phyloP scores from a whole-genome alignment of 768 basidiomycete genomes.

The Hydnum rufescens region DNA sequence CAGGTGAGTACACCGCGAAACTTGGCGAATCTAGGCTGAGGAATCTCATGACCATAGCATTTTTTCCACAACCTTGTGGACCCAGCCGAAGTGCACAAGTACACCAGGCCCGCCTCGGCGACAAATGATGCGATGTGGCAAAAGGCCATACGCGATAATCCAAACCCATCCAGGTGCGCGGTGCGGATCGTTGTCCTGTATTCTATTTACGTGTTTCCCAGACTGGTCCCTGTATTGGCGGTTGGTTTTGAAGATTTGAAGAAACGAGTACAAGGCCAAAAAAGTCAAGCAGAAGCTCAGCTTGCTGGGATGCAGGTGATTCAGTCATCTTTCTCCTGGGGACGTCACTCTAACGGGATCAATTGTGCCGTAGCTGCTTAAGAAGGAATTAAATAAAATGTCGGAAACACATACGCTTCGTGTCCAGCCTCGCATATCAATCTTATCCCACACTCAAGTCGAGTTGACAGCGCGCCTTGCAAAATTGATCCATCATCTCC shows the following conservation, averaged over 20 bases:
- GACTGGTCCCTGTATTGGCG: conserved; percentile 62
- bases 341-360: background rate
- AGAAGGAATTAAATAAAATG: conserved; percentile 39
- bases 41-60: conserved; percentile 25
- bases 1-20: conserved; percentile 34
- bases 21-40: background rate
- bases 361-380: conserved; percentile 32
- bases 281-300: conserved; percentile 41
- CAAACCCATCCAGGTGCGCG: conserved; percentile 54
- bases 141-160: conserved; percentile 61
- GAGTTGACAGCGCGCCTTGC: conserved; percentile 44
- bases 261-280: conserved; percentile 57
- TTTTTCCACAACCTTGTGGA: conserved; percentile 74
- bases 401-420: conserved; percentile 41
- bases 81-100: conserved; percentile 40
- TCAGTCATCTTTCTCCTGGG: background rate
- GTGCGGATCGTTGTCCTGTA: background rate
- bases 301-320: conserved; percentile 42
- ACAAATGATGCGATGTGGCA: conserved; percentile 57
- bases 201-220: conserved; percentile 15
- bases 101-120: conserved; percentile 52
- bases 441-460: conserved; percentile 40
- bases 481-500: conserved; percentile 50
- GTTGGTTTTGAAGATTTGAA: conserved; percentile 68
- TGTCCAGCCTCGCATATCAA: conserved; percentile 46